A percentile compares a stretch with the other conserved stretches of the same genome.
Evolutionary conservation across 2,329 filamentous ascomycete species (phyloP).

Genomic region (Microascus cirrosus): DNA sequence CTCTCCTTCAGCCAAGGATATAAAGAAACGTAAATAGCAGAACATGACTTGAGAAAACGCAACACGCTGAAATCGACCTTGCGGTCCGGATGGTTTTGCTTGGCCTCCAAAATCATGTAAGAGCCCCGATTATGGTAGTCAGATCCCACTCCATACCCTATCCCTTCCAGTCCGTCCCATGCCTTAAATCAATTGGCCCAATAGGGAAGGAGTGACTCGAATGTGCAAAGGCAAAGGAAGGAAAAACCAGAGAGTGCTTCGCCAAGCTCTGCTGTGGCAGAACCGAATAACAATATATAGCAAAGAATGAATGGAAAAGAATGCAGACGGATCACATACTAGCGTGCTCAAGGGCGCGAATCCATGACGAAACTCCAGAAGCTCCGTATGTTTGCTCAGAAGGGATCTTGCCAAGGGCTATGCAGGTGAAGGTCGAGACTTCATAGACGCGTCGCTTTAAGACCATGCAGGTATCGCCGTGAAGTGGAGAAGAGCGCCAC

Average conservation of each 20-base stretch:
- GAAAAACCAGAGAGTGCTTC: background rate
- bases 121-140: background rate
- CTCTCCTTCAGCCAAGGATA: background rate
- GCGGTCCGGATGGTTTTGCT: conserved; percentile 3
- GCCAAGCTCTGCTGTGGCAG: background rate
- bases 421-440: background rate
- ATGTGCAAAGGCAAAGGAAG: too few species aligned
- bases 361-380: background rate
- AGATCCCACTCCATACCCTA: background rate
- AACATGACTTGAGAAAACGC: background rate
- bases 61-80: background rate
- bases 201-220: background rate
- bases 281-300: background rate
- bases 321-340: background rate
- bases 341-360: background rate
- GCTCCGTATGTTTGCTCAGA: background rate
- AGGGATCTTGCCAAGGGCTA: background rate
- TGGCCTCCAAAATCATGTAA: conserved; percentile 1
- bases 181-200: background rate
- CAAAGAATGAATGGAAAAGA: background rate
- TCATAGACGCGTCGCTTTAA: background rate
- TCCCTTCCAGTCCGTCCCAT: background rate
- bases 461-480: conserved; percentile 10
- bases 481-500: background rate
- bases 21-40: background rate